These are phyloP conservation scores for Angomonas ambiguus DNA, from an alignment of 208 protist species.

Conservation along the genomic window DNA sequence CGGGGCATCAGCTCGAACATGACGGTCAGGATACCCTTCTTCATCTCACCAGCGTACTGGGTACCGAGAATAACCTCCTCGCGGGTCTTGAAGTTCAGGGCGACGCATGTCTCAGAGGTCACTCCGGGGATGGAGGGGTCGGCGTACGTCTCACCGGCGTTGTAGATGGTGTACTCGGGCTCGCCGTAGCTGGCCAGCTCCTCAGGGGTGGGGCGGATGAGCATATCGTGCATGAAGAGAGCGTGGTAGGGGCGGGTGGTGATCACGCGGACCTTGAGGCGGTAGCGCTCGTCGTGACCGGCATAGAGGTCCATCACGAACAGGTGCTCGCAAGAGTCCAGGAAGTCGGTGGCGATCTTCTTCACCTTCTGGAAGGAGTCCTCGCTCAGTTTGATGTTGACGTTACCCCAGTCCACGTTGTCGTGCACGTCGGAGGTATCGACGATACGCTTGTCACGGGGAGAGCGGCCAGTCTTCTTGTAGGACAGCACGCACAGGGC, in stretches of 20 bases:
- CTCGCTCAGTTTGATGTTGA: slow-evolving; percentile 91
- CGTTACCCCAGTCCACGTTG: slow-evolving; percentile 93
- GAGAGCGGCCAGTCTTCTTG: slow-evolving; percentile 90
- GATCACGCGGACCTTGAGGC: slow-evolving; percentile 93
- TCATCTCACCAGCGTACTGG: slow-evolving; percentile 97
- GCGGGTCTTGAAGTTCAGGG: slow-evolving; percentile 77
- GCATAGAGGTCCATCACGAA: slow-evolving; percentile 95
- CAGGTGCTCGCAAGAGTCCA: slow-evolving; percentile 88
- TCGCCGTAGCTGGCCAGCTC: slow-evolving; percentile 91
- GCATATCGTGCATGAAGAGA: slow-evolving; percentile 97
- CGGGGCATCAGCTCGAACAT: slow-evolving; percentile 96
- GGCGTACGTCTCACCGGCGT: slow-evolving; percentile 89
- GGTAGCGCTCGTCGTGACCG: slow-evolving; percentile 89
- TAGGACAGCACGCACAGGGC: slow-evolving; percentile 84
- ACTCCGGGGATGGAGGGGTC: slow-evolving; percentile 88
- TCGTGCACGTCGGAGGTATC: slow-evolving; percentile 54
- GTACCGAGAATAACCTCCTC: slow-evolving; percentile 95
- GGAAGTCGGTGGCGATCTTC: slow-evolving; percentile 89
- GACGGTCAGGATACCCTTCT: slow-evolving; percentile 96
- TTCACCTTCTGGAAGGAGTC: slow-evolving; percentile 90
- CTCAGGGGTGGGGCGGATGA: slow-evolving; percentile 90
- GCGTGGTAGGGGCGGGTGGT: slow-evolving; percentile 93
- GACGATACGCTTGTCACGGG: slow-evolving; percentile 93
- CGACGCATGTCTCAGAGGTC: slow-evolving; percentile 62
- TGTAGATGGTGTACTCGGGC: slow-evolving; percentile 95